Evolutionary conservation across 352 stramenopile species (phyloP).

Genomic region (Pythium pyrilobum): DNA sequence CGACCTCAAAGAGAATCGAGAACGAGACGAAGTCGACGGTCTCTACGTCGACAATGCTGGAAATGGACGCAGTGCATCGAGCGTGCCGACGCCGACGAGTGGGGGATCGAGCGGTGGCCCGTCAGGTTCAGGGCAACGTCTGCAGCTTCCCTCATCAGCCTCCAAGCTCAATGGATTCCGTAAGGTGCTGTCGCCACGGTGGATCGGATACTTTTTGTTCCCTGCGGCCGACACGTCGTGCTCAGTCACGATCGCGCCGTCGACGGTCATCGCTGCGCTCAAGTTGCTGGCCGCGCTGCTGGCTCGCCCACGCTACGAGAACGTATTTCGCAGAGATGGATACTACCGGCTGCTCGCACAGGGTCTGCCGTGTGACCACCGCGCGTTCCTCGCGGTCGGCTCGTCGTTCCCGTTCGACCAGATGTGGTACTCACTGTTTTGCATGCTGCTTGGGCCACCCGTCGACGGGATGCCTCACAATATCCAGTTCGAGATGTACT

Average conservation of each 20-base stretch:
- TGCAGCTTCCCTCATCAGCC: conserved; percentile 37
- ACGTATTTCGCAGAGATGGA: conserved; percentile 53
- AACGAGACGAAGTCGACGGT: conserved; percentile 30
- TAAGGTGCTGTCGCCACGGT: conserved; percentile 50
- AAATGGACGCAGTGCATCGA: neutral
- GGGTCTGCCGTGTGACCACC: conserved; percentile 43
- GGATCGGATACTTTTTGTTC: conserved; percentile 67
- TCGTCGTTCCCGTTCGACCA: conserved; percentile 52
- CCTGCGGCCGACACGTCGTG: conserved; percentile 10
- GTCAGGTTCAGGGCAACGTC: conserved; percentile 20
- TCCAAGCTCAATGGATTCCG: conserved; percentile 51
- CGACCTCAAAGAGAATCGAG: conserved; percentile 62
- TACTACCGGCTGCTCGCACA: conserved; percentile 65
- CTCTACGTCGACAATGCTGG: conserved; percentile 11
- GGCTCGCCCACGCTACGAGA: conserved; percentile 40
- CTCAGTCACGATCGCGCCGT: conserved; percentile 28
- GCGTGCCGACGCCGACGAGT: neutral
- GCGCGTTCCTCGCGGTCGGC: conserved; percentile 11
- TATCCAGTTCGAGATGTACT: conserved; percentile 60
- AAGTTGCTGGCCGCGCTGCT: conserved; percentile 46
- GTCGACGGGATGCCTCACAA: conserved; percentile 57
- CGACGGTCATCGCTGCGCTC: conserved; percentile 47
- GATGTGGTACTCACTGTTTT: conserved; percentile 68
- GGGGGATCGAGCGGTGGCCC: neutral
- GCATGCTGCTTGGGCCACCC: conserved; percentile 50